These are phyloP conservation scores for Trichoderma gamsii DNA, from an alignment of 495 filamentous ascomycete species.

Conservation along the genomic window DNA sequence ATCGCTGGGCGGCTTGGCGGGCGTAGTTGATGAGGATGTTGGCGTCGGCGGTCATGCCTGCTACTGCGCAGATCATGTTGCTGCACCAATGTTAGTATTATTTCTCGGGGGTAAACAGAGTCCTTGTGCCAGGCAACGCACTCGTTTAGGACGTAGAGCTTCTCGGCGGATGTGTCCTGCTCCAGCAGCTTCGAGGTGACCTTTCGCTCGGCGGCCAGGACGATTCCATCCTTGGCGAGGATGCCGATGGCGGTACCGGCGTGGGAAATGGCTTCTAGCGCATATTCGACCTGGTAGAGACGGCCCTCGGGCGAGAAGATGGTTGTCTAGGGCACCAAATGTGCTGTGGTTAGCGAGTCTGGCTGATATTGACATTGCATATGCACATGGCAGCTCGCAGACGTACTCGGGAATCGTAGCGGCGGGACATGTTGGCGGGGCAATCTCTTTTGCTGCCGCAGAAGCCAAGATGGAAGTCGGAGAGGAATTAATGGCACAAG, in stretches of 20 bases:
- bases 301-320: conserved; percentile 99
- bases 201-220: conserved; percentile 97
- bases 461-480: neutral
- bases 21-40: conserved; percentile 99
- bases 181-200: conserved; percentile 98
- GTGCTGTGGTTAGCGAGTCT: conserved; percentile 35
- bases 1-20: conserved; percentile 90
- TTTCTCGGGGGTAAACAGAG: neutral
- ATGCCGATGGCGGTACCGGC: conserved; percentile 95
- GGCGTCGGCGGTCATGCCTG: conserved; percentile 97
- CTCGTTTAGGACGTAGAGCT: conserved; percentile 99
- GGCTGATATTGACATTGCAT: conserved; percentile 6
- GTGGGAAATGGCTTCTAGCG: conserved; percentile 96
- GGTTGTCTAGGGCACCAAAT: conserved; percentile 63
- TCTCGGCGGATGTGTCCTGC: conserved; percentile 98
- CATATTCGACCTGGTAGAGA: conserved; percentile 99
- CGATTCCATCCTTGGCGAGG: conserved; percentile 95
- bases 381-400: conserved; percentile 19
- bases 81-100: conserved; percentile 38
- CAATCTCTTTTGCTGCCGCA: neutral
- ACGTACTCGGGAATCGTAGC: conserved; percentile 94
- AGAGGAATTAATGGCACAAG: conserved; percentile 10
- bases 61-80: conserved; percentile 99
- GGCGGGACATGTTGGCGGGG: conserved; percentile 70
- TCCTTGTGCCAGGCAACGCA: conserved; percentile 37